Conservation (phyloP, 2,329 filamentous ascomycete species). For the Aspergillus hiratsukae region DNA sequence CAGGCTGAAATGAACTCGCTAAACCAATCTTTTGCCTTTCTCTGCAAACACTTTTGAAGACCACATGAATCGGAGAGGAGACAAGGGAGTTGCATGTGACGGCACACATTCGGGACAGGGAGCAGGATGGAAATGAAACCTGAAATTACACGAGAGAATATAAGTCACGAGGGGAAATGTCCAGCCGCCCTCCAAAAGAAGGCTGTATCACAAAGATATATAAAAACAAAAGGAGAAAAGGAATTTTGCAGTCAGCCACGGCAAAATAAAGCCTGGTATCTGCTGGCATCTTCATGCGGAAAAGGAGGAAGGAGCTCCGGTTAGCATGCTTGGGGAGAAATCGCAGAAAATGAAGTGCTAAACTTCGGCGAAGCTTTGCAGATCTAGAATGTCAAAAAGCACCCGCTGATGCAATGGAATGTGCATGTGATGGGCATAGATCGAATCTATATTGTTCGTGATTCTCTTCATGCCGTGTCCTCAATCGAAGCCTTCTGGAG, state of each 20-base stretch:
- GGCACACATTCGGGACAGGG: too few relatives aligned
- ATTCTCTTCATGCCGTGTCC: conserved; percentile 41
- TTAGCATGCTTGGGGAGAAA: neutral
- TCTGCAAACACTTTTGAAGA: conserved; percentile 5
- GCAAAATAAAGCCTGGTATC: neutral
- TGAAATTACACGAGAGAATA: conserved; percentile 2
- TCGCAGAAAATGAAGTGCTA: conserved; percentile 18
- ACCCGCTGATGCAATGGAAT: conserved; percentile 16
- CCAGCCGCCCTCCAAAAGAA: neutral
- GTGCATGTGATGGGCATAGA: neutral
- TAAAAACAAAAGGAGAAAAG: conserved; percentile 1
- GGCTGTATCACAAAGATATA: conserved; percentile 1
- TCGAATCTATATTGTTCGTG: conserved; percentile 7
- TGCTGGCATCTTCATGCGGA: neutral
- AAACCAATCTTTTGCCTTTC: conserved; percentile 6
- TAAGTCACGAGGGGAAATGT: conserved; percentile 9
- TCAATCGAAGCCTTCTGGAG: conserved; percentile 59
- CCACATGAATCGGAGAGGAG: conserved; percentile 1
- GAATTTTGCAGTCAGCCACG: neutral
- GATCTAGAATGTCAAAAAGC: conserved; percentile 15
- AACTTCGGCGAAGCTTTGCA: conserved; percentile 13
- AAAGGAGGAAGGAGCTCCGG: neutral
- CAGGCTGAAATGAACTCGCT: conserved; percentile 10
- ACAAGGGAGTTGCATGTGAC: neutral
- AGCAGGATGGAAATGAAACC: conserved; percentile 1